These are phyloP conservation scores for Phaseolus lunatus DNA, from an alignment of 306 rosid species.

Conservation along the genomic window DNA sequence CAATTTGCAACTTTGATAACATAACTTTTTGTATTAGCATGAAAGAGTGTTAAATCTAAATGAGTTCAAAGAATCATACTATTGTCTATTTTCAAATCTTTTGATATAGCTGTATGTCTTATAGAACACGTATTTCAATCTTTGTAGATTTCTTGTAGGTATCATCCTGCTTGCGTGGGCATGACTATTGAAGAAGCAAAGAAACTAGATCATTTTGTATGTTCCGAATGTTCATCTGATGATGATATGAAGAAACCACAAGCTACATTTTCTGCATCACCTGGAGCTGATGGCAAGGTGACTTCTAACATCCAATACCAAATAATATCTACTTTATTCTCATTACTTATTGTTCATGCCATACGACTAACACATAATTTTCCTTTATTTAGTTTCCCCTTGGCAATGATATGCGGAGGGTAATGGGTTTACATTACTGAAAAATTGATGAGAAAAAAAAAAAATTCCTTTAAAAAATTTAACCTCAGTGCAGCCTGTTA, in stretches of 20 bases:
- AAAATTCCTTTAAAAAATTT: neutral
- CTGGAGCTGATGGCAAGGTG: slow-evolving; percentile 69
- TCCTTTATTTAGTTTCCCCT: neutral
- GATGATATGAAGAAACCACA: slow-evolving; percentile 62
- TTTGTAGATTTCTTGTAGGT: slow-evolving; percentile 58
- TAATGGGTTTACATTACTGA: neutral
- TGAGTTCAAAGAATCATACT: neutral
- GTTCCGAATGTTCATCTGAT: slow-evolving; percentile 74
- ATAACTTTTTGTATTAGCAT: neutral
- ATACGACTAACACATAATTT: slow-evolving; percentile 1
- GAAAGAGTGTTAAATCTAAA: neutral
- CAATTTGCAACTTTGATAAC: neutral
- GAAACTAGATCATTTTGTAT: slow-evolving; percentile 71
- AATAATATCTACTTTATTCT: neutral
- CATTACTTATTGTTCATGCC: slow-evolving; percentile 2
- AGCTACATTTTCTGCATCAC: slow-evolving; percentile 52
- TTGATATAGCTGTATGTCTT: neutral
- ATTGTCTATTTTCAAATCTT: neutral
- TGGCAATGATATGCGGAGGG: neutral
- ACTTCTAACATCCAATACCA: slow-evolving; percentile 1
- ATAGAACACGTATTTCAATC: slow-evolving; percentile 31
- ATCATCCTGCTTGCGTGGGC: slow-evolving; percentile 85
- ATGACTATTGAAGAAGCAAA: slow-evolving; percentile 81
- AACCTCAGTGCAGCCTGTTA: neutral
- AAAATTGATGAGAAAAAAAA: slow-evolving; percentile 11